phyloP scores from a whole-genome alignment of 2,329 filamentous ascomycete species.

The Tolypocladium amazonense region DNA sequence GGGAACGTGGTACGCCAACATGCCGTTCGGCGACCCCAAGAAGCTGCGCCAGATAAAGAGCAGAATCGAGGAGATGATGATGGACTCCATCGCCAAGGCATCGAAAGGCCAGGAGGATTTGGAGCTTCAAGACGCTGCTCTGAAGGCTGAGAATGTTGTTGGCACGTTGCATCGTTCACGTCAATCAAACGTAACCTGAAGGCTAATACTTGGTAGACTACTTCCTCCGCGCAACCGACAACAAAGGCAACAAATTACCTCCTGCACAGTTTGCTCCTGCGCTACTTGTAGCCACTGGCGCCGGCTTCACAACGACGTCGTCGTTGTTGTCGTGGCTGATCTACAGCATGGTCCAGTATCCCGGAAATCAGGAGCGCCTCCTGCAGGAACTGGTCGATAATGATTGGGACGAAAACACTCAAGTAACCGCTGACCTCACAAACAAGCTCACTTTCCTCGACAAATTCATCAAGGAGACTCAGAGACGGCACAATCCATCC shows the following conservation, averaged over 20 bases:
- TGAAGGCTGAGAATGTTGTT: slow-evolving; percentile 31
- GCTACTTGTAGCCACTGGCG: slow-evolving; percentile 41
- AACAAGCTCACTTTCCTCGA: slow-evolving; percentile 41
- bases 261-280: slow-evolving; percentile 13
- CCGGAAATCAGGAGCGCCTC: slow-evolving; percentile 43
- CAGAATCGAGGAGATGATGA: slow-evolving; percentile 17
- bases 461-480: slow-evolving; percentile 50
- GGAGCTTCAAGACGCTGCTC: slow-evolving; percentile 35
- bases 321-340: slow-evolving; percentile 48
- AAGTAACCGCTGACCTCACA: slow-evolving; percentile 26
- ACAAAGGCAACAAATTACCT: slow-evolving; percentile 42
- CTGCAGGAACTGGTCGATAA: slow-evolving; percentile 47
- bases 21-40: slow-evolving; percentile 48
- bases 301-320: slow-evolving; percentile 51
- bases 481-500: slow-evolving; percentile 48
- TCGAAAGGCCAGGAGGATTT: slow-evolving; percentile 27
- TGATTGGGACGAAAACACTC: slow-evolving; percentile 28
- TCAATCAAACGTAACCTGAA: background rate
- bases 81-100: slow-evolving; percentile 26
- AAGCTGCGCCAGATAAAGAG: slow-evolving; percentile 21
- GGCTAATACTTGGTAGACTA: slow-evolving; percentile 30
- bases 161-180: slow-evolving; percentile 1
- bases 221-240: slow-evolving; percentile 39
- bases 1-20: slow-evolving; percentile 41
- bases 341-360: slow-evolving; percentile 41